Evolutionary conservation across 352 stramenopile genomes (phyloP), one percentile per base, ranked within the genome.

Genomic region (Phytophthora fragariaefolia): DNA sequence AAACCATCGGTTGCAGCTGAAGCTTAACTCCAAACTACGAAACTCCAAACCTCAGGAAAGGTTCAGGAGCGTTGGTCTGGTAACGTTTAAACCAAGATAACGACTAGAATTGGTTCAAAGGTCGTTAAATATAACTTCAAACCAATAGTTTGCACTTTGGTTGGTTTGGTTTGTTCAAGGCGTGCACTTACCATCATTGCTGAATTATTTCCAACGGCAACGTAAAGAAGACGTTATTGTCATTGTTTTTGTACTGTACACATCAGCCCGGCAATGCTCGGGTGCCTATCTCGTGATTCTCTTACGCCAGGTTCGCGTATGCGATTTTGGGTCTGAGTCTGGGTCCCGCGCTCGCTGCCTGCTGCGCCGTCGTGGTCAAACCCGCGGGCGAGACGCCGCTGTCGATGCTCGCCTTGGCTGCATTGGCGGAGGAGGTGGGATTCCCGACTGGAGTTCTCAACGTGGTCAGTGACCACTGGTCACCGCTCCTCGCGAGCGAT

Each of bases 271-370:
- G n/a, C n/a, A n/a, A n/a, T n/a, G n/a, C n/a, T n/a, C n/a, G n/a
- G n/a, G n/a, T n/a, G n/a, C n/a, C n/a, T n/a, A n/a, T n/a, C n/a
- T n/a, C n/a, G n/a, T n/a, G n/a, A n/a, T n/a, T n/a, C n/a, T n/a
- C n/a, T n/a, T n/a, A n/a, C n/a, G n/a, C n/a, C n/a, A n/a, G n/a
- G n/a, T 99, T 99, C 69, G 97, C 98, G 4, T 79, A 97, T 28
- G 97, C 96, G 4, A 99, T 99, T 96, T 94, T 99, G 52, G 97
- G 96, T 26, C 81, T 97, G 18, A 99, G 99, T 78, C 79, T 97
- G 23, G 96, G 76, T 6, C 93, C 96, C 0, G 87, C 93, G 6
- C 69, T 99, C 10, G 90, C 91, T 28, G 93, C 92, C 13, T 97
- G 98, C 9, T 99, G 97, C 74, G 95, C 95, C 3, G 80, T 87